Evolutionary conservation across 345 rosid genomes (phyloP), one percentile per base, ranked within the genome.

Genomic region (Aquilaria malaccensis): DNA sequence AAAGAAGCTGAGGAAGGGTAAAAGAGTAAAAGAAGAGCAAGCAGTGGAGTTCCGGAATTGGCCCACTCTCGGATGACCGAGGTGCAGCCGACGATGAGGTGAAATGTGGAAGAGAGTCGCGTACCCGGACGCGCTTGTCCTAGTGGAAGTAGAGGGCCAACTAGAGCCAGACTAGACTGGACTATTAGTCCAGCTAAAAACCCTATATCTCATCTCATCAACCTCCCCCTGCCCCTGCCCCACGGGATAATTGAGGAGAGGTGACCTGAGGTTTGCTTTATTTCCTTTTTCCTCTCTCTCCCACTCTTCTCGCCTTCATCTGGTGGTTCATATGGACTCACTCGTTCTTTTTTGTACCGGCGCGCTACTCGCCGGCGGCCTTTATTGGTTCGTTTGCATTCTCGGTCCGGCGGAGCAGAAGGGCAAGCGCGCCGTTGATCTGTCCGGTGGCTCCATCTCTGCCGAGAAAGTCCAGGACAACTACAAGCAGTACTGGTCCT

Each of bases 381-480:
- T 93, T 61, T 93, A 81, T 83, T 89, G 98, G 98, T 89, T 89
- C 76, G 69, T 89, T 52, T 89, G 89, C 68, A 48, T 93, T 55
- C 70, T 93, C 30, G 98, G 97, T n/a, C 89, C 93, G 0, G 98
- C 96, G 4, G 98, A 93, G 59, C 81, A 66, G 54, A 81, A 79
- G 50, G 96, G 98, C 13, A 93, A 81, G 65, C 83, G 88, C 6
- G 91, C 91, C 57, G 64, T 71, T 9, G 76, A 83, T 68, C 93
- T 93, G 45, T 87, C 98, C 69, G 96, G 96, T 11, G 98, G 98
- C 52, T 93, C 98, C 56, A 87, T 93, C 80, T 79, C 97, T 3
- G 80, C 97, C 15, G 98, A 85, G 59, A 80, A 89, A 45, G 91
- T 93, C 30, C 79, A 62, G 33, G 93, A 85, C 75, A 87, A 85